These are phyloP conservation scores for Cyclotella cryptica DNA, from an alignment of 108 stramenopile species.

Conservation along the genomic window DNA sequence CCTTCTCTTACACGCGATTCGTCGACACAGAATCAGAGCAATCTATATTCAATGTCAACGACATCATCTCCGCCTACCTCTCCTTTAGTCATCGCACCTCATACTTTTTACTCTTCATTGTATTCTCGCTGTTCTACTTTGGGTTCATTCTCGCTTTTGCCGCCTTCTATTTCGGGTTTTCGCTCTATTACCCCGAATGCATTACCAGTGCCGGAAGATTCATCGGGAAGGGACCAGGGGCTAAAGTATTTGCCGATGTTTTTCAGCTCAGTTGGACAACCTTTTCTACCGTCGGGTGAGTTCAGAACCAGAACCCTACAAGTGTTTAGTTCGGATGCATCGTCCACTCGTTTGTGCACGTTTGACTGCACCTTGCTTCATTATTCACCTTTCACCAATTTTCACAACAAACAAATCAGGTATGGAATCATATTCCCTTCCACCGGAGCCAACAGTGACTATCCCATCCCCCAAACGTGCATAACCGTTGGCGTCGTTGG, in stretches of 20 bases:
- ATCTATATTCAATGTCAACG: constrained; percentile 8
- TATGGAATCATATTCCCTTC: constrained; percentile 77
- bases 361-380: too few species aligned
- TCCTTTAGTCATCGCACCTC: constrained; percentile 34
- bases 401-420: constrained; percentile 28
- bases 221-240: constrained; percentile 24
- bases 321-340: too few species aligned
- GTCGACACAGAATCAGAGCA: background rate
- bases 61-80: constrained; percentile 26
- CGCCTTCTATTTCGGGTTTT: constrained; percentile 10
- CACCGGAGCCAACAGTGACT: constrained; percentile 53
- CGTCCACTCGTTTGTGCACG: too few species aligned
- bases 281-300: constrained; percentile 57
- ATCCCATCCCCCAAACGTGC: constrained; percentile 57
- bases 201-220: constrained; percentile 26
- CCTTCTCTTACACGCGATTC: background rate
- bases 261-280: constrained; percentile 85
- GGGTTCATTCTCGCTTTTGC: constrained; percentile 27
- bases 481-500: constrained; percentile 65
- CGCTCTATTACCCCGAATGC: constrained; percentile 15
- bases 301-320: background rate
- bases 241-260: constrained; percentile 59
- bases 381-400: too few species aligned
- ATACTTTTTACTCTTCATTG: constrained; percentile 32
- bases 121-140: constrained; percentile 31